These are phyloP conservation scores for Pythium folliculosum DNA, from an alignment of 352 stramenopile genomes.

Conservation along the genomic window DNA sequence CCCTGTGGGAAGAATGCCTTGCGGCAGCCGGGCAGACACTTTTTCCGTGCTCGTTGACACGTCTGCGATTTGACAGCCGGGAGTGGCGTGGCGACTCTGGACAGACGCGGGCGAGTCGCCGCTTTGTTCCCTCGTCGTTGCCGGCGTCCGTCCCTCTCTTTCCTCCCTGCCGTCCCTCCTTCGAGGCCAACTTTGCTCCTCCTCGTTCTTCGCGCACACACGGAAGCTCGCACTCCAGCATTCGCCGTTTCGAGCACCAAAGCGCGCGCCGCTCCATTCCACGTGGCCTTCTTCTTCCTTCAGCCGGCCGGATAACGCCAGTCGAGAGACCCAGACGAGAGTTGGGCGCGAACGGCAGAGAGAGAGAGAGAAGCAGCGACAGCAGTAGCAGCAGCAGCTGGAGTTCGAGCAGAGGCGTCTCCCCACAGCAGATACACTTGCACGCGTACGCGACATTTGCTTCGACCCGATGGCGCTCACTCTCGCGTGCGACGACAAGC, in stretches of 20 bases:
- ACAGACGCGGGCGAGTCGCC: neutral
- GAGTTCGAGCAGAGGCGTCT: neutral
- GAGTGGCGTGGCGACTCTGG: neutral
- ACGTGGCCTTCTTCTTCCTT: neutral
- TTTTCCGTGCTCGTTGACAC: neutral
- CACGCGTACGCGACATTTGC: neutral
- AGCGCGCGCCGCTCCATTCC: neutral
- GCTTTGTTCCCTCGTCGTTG: too few relatives aligned
- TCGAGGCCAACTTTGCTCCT: too few relatives aligned
- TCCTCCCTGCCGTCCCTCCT: neutral
- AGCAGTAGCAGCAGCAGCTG: neutral
- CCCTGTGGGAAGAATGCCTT: neutral
- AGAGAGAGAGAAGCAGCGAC: neutral
- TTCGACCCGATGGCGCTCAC: slow-evolving; percentile 4
- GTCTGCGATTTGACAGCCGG: slow-evolving; percentile 18
- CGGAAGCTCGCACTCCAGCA: neutral
- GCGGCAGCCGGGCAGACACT: neutral
- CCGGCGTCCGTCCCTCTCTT: neutral
- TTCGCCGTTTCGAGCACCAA: slow-evolving; percentile 6
- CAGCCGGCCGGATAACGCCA: slow-evolving; percentile 2
- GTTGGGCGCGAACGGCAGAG: neutral
- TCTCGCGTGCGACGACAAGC: slow-evolving; percentile 12
- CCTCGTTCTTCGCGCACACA: neutral
- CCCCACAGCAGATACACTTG: neutral
- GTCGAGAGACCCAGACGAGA: neutral